phyloP scores from a whole-genome alignment of 306 rosid species.

The Trichosanthes cucumerina region DNA sequence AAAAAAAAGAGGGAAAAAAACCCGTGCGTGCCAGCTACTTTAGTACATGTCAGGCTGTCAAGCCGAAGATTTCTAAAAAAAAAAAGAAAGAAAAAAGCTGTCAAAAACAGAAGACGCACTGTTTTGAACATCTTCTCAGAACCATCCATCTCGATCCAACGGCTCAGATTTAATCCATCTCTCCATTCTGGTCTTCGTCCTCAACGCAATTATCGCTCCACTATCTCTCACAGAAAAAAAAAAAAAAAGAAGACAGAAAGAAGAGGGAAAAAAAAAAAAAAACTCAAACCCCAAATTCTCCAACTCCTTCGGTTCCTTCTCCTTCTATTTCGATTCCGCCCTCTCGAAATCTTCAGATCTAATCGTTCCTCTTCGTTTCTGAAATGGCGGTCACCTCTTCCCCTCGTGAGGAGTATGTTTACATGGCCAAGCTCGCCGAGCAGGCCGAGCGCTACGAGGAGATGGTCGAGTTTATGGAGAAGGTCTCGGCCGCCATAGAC shows the following conservation, averaged over 20 bases:
- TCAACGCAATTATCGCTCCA: constrained; percentile 12
- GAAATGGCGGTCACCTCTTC: constrained; percentile 65
- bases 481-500: constrained; percentile 77
- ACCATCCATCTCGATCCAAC: constrained; percentile 9
- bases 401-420: constrained; percentile 89
- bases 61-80: not conserved
- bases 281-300: not conserved
- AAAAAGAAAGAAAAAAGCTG: not conserved
- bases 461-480: constrained; percentile 99
- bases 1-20: not conserved
- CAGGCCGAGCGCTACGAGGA: constrained; percentile 99
- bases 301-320: not conserved
- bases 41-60: constrained; percentile 14
- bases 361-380: not conserved
- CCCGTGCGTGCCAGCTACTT: constrained; percentile 10
- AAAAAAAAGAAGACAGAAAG: not conserved
- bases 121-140: not conserved
- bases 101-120: not conserved
- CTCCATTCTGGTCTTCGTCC: not conserved
- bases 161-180: not conserved
- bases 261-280: not conserved
- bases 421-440: constrained; percentile 99
- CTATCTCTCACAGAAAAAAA: not conserved
- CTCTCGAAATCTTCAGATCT: not conserved
- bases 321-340: constrained; percentile 14